A percentile compares a stretch with the other conserved stretches of the same genome.
phyloP scores from a whole-genome alignment of 1,284 basidiomycete species.

The Cryptococcus wingfieldii region DNA sequence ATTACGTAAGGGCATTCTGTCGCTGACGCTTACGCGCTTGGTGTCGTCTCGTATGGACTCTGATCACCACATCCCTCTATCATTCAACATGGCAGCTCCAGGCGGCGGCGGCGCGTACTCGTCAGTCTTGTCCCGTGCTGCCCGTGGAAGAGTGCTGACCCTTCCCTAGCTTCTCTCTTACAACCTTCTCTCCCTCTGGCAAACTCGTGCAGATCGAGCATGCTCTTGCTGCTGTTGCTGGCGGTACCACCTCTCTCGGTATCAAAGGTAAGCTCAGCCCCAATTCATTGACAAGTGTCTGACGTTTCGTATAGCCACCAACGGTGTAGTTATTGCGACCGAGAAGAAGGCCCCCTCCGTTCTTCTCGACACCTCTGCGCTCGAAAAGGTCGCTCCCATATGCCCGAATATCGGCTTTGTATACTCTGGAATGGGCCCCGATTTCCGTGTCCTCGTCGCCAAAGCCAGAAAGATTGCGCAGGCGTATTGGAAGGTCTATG shows the following conservation, averaged over 20 bases:
- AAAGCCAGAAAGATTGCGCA: conserved; percentile 97
- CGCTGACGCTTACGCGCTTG: no score
- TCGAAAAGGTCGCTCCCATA: conserved; percentile 93
- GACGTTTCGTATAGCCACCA: conserved; percentile 64
- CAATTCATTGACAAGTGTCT: not conserved
- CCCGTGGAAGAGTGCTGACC: not conserved
- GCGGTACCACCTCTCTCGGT: conserved; percentile 93
- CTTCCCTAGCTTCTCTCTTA: conserved; percentile 81
- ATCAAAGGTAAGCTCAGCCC: conserved; percentile 76
- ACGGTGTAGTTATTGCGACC: conserved; percentile 98
- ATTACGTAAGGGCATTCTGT: no score
- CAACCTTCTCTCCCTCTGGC: conserved; percentile 97
- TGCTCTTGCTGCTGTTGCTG: conserved; percentile 93
- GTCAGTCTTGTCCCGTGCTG: conserved; percentile 27
- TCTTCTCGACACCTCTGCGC: conserved; percentile 92
- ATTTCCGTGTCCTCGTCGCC: conserved; percentile 89
- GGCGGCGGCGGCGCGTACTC: conserved; percentile 50
- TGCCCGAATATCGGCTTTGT: conserved; percentile 99
- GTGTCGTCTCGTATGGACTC: no score
- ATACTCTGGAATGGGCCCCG: conserved; percentile 99
- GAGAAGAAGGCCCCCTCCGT: conserved; percentile 99
- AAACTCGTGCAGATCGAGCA: conserved; percentile 99
- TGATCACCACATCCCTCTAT: not conserved
- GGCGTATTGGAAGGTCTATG: conserved; percentile 98
- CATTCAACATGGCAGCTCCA: conserved; percentile 42